Conservation (phyloP, 2,329 filamentous ascomycete species). For the Colletotrichum acutatum region DNA sequence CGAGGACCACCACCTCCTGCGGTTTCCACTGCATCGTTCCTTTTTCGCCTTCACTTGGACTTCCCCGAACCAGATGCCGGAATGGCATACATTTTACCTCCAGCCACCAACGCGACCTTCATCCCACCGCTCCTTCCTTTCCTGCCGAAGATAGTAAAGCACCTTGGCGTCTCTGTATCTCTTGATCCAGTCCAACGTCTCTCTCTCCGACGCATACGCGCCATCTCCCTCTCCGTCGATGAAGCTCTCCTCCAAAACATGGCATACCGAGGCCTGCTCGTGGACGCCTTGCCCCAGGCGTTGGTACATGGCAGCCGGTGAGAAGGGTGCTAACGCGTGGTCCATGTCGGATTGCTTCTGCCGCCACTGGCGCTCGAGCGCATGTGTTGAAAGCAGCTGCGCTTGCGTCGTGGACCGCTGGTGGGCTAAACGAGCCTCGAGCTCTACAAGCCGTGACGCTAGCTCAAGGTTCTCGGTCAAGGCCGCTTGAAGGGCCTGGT, state of each 20-base stretch:
- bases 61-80: not conserved
- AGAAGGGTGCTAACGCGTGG: slow-evolving; percentile 83
- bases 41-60: too few species aligned
- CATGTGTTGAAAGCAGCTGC: slow-evolving; percentile 83
- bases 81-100: slow-evolving; percentile 67
- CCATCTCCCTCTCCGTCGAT: slow-evolving; percentile 67
- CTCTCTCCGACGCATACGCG: slow-evolving; percentile 75
- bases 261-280: slow-evolving; percentile 85
- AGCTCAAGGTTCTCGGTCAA: slow-evolving; percentile 79
- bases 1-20: not conserved
- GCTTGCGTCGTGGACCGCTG: slow-evolving; percentile 80
- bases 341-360: slow-evolving; percentile 92
- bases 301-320: slow-evolving; percentile 87
- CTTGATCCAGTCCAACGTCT: slow-evolving; percentile 86
- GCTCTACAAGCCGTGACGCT: slow-evolving; percentile 69
- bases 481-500: slow-evolving; percentile 71
- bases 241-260: slow-evolving; percentile 92
- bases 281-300: slow-evolving; percentile 78
- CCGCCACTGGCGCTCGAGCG: slow-evolving; percentile 91
- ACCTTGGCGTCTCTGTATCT: slow-evolving; percentile 84
- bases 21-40: not conserved
- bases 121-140: slow-evolving; percentile 94
- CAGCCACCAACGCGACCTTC: slow-evolving; percentile 95
- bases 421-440: slow-evolving; percentile 67
- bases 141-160: slow-evolving; percentile 81